A percentile compares a stretch with the other conserved stretches of the same genome.
phyloP scores from a whole-genome alignment of 345 rosid genomes.

The Eucalyptus polybractea region DNA sequence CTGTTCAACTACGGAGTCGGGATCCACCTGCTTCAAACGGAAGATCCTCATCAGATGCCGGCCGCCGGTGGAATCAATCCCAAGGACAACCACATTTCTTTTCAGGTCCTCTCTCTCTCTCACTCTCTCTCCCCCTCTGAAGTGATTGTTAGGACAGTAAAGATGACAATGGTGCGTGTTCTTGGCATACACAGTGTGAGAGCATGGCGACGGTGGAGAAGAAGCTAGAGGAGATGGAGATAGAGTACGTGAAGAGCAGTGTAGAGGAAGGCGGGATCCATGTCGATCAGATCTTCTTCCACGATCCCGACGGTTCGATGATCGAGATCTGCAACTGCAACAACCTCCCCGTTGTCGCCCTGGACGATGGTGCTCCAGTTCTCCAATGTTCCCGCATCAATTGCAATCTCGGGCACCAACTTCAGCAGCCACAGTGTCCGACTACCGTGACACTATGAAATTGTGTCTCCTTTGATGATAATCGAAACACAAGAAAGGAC shows the following conservation, averaged over 20 bases:
- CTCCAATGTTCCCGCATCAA: constrained; percentile 25
- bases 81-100: constrained; percentile 66
- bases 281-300: constrained; percentile 49
- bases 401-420: constrained; percentile 3
- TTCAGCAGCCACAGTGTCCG: not conserved
- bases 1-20: constrained; percentile 66
- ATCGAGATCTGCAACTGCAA: constrained; percentile 57
- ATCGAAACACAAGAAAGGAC: not conserved
- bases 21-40: constrained; percentile 41
- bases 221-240: constrained; percentile 32
- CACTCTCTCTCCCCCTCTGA: not conserved
- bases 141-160: not conserved
- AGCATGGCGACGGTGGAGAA: constrained; percentile 36
- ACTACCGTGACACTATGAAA: not conserved
- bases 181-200: constrained; percentile 21
- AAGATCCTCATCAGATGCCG: constrained; percentile 45
- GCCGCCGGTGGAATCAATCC: constrained; percentile 33
- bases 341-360: constrained; percentile 27
- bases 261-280: constrained; percentile 43
- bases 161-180: not conserved
- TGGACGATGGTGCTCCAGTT: constrained; percentile 10
- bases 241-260: constrained; percentile 17
- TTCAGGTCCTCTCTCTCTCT: constrained; percentile 36
- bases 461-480: not conserved
- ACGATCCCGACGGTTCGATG: constrained; percentile 54